These are phyloP conservation scores for Hygrophorus russula DNA, from an alignment of 768 basidiomycete species.

Conservation along the genomic window DNA sequence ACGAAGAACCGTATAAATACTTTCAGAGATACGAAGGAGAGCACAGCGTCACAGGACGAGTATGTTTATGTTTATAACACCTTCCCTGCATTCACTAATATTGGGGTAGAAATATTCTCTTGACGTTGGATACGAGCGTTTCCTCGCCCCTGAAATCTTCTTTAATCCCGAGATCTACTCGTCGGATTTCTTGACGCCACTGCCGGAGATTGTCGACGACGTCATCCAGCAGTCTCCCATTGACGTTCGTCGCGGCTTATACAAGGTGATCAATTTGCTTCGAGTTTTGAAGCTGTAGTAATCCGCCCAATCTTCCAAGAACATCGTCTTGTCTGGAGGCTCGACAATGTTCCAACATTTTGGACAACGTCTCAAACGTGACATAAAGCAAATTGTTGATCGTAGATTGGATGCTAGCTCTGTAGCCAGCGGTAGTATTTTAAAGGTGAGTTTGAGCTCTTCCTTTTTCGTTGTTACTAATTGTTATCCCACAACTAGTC, in stretches of 20 bases:
- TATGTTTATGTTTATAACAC: conserved; percentile 22
- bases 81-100: conserved; percentile 3
- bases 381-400: conserved; percentile 90
- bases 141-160: conserved; percentile 98
- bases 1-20: conserved; percentile 89
- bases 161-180: conserved; percentile 99
- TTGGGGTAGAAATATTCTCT: conserved; percentile 71
- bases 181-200: conserved; percentile 92
- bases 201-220: conserved; percentile 91
- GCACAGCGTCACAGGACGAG: conserved; percentile 85
- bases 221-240: conserved; percentile 96
- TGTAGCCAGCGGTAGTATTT: conserved; percentile 57
- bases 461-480: neutral
- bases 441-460: conserved; percentile 43
- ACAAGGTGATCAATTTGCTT: conserved; percentile 50
- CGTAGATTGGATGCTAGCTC: conserved; percentile 74
- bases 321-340: conserved; percentile 94
- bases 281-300: neutral
- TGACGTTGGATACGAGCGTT: conserved; percentile 97
- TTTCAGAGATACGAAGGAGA: conserved; percentile 92
- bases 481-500: conserved; percentile 40
- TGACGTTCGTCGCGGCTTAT: conserved; percentile 91
- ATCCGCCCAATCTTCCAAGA: conserved; percentile 32
- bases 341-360: conserved; percentile 99
- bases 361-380: conserved; percentile 91